phyloP scores from a whole-genome alignment of 2,329 filamentous ascomycete species.

The Simplicillium aogashimaense region DNA sequence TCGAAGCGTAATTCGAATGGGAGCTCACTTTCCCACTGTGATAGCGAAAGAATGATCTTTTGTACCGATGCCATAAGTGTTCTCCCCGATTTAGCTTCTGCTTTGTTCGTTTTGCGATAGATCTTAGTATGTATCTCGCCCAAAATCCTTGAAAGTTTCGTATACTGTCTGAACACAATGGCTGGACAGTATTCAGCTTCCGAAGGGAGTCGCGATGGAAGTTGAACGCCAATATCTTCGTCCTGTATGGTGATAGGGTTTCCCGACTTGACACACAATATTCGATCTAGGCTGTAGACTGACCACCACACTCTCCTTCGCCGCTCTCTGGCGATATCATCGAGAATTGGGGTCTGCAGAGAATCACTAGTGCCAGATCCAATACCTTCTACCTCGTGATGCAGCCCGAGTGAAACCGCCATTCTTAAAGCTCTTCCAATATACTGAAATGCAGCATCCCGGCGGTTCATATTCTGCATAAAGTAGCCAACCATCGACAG shows the following conservation, averaged over 20 bases:
- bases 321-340: slow-evolving; percentile 32
- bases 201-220: slow-evolving; percentile 21
- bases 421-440: slow-evolving; percentile 44
- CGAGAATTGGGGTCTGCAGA: slow-evolving; percentile 18
- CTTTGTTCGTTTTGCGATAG: slow-evolving; percentile 30
- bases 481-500: slow-evolving; percentile 45
- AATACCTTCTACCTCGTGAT: slow-evolving; percentile 33
- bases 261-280: slow-evolving; percentile 42
- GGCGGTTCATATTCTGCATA: slow-evolving; percentile 45
- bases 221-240: slow-evolving; percentile 37
- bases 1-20: slow-evolving; percentile 38
- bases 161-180: slow-evolving; percentile 39
- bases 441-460: slow-evolving; percentile 45
- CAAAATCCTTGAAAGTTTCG: slow-evolving; percentile 39
- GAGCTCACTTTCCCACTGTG: slow-evolving; percentile 37
- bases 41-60: slow-evolving; percentile 36
- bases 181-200: slow-evolving; percentile 33
- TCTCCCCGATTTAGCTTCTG: slow-evolving; percentile 29
- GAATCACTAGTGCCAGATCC: background rate
- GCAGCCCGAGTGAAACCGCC: slow-evolving; percentile 46
- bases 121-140: slow-evolving; percentile 36
- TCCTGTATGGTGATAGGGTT: slow-evolving; percentile 45
- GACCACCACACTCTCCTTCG: slow-evolving; percentile 46
- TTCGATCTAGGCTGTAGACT: slow-evolving; percentile 43
- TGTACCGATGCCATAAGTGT: slow-evolving; percentile 39